These are phyloP conservation scores for Aphanomyces euteiches DNA, from an alignment of 352 stramenopile species.

Conservation along the genomic window DNA sequence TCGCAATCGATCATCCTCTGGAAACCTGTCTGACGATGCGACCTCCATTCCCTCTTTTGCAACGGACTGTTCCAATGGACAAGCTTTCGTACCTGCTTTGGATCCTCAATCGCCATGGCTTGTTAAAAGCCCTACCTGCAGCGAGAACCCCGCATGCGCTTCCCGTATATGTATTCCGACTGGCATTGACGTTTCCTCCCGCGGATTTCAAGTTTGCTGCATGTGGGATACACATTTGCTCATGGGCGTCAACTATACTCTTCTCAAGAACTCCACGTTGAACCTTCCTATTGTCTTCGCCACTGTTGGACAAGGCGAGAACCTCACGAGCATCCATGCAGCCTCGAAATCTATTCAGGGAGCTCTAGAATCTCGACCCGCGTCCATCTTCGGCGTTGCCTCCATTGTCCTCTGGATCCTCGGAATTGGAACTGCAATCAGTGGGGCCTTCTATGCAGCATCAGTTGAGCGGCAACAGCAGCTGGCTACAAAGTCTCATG, in stretches of 20 bases:
- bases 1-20: slow-evolving; percentile 43
- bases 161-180: slow-evolving; percentile 63
- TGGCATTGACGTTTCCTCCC: slow-evolving; percentile 33
- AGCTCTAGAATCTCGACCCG: slow-evolving; percentile 44
- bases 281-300: slow-evolving; percentile 65
- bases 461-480: slow-evolving; percentile 31
- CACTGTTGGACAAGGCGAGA: slow-evolving; percentile 54
- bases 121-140: slow-evolving; percentile 45
- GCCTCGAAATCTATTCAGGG: slow-evolving; percentile 36
- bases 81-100: slow-evolving; percentile 49
- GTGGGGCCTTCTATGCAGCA: slow-evolving; percentile 63
- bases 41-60: slow-evolving; percentile 46
- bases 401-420: slow-evolving; percentile 62
- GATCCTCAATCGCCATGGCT: slow-evolving; percentile 43
- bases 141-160: slow-evolving; percentile 35
- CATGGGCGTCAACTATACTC: slow-evolving; percentile 59
- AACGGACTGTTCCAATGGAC: slow-evolving; percentile 57
- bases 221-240: slow-evolving; percentile 75
- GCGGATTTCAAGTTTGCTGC: slow-evolving; percentile 60
- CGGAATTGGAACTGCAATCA: slow-evolving; percentile 52
- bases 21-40: not conserved
- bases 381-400: slow-evolving; percentile 52
- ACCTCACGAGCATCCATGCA: slow-evolving; percentile 39
- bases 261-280: slow-evolving; percentile 43
- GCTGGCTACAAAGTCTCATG: slow-evolving; percentile 31